Evolutionary conservation across 2,329 filamentous ascomycete genomes (phyloP), one percentile per base, ranked within the genome.

Genomic region (Sporothrix protearum): DNA sequence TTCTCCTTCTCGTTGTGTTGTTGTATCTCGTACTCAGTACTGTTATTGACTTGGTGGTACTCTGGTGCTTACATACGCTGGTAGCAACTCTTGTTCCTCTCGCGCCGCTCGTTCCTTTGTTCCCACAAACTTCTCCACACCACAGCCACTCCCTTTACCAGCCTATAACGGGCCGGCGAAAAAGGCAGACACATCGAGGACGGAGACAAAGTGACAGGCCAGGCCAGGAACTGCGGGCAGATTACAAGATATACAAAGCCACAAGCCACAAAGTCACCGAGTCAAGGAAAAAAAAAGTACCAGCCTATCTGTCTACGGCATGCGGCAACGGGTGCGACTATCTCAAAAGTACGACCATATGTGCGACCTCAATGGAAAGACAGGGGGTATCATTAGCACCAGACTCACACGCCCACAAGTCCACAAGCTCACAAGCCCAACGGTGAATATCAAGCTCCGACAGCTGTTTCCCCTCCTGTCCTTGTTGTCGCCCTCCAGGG

Each of bases 41-140:
- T 49, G 9, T 30, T 36, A 28, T 19, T 12, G 16, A 16, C 19
- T 10, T 33, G 66, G 16, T 57, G 49, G 7, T 28, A 14, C n/a
- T 63, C 36, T 45, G 39, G 6, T 45, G 2, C 6, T 33, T 16
- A 7, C 12, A 28, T 51, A 36, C 53, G 47, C 16, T 25, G 55
- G 12, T 3, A 16, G n/a, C n/a, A n/a, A n/a, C n/a, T n/a, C n/a
- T n/a, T n/a, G n/a, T n/a, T n/a, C n/a, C 57, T 51, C 49, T 72
- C 55, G 36, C 57, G 10, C 9, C 30, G 36, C 42, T 25, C 39
- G 19, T 61, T 28, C 9, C 36, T 51, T 49, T 53, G 51, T 59
- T 61, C 68, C 68, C 55, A 70, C 68, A 55, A 70, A 70, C 68
- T 2, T 25, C 39, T 70, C 55, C 25, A 42, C 28, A 61, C 53